phyloP scores from a whole-genome alignment of 352 stramenopile species.

The Globisporangium canariense region DNA sequence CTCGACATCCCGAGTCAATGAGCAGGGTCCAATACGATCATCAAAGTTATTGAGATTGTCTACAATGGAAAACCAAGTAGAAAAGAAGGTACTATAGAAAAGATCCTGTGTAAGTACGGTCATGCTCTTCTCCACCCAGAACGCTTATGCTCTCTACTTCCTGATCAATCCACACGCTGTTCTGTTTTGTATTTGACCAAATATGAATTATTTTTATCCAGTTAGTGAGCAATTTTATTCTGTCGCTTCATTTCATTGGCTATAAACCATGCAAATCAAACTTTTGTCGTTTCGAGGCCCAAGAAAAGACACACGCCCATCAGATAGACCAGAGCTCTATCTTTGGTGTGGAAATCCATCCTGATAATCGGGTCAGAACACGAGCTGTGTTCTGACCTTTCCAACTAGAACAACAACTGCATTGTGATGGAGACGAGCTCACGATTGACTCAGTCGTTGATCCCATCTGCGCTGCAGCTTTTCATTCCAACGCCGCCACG shows the following conservation, averaged over 20 bases:
- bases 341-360: neutral
- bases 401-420: neutral
- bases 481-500: neutral
- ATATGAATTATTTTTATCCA: neutral
- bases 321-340: neutral
- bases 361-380: neutral
- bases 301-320: neutral
- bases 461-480: neutral
- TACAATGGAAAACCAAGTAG: conserved; percentile 32
- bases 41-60: conserved; percentile 7
- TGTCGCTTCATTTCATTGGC: neutral
- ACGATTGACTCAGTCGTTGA: neutral
- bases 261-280: neutral
- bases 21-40: conserved; percentile 18
- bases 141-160: neutral
- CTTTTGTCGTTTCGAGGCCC: neutral
- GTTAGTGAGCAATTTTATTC: neutral
- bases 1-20: no score
- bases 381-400: neutral
- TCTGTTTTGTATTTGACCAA: neutral
- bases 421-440: neutral
- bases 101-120: conserved; percentile 36
- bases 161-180: neutral
- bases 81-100: conserved; percentile 34
- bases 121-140: conserved; percentile 5